Conservation (phyloP, 495 filamentous ascomycete genomes). For the Bacidia rubella region DNA sequence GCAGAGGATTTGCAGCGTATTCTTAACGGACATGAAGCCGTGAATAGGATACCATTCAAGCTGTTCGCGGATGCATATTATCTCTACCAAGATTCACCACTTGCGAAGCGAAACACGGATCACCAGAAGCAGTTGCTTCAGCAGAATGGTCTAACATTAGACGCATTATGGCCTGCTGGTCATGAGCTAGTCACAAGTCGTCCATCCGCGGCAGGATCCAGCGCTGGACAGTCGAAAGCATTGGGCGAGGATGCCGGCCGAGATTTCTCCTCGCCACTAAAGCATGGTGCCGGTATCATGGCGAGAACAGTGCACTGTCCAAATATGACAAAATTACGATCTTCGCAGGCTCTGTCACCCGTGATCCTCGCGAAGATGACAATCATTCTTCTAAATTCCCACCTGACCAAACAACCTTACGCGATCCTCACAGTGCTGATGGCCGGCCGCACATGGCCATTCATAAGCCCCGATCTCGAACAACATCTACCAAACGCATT, state of each 20-base stretch:
- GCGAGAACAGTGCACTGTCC: neutral
- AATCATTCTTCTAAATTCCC: slow-evolving; percentile 16
- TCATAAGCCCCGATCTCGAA: slow-evolving; percentile 14
- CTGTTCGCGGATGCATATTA: slow-evolving; percentile 18
- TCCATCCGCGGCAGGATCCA: too few species aligned
- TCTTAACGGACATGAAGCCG: neutral
- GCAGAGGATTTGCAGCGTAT: slow-evolving; percentile 4
- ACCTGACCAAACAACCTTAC: slow-evolving; percentile 2
- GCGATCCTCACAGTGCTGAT: slow-evolving; percentile 15
- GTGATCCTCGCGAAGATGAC: slow-evolving; percentile 17
- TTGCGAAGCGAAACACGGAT: too few species aligned
- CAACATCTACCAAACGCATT: slow-evolving; percentile 13
- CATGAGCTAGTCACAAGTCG: too few species aligned
- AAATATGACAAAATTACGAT: neutral
- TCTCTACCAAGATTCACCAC: slow-evolving; percentile 11
- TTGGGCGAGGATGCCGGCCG: too few species aligned
- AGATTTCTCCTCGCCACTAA: too few species aligned
- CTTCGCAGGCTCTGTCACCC: neutral
- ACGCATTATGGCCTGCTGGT: too few species aligned
- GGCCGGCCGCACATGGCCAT: slow-evolving; percentile 17
- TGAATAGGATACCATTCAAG: slow-evolving; percentile 9
- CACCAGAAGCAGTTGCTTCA: too few species aligned
- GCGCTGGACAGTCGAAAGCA: too few species aligned
- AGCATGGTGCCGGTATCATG: too few species aligned
- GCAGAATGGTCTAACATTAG: too few species aligned